A percentile compares a stretch with the other conserved stretches of the same genome.
Evolutionary conservation across 192 early-diverging fungal species (phyloP).

Genomic region (Tieghemiomyces parasiticus): DNA sequence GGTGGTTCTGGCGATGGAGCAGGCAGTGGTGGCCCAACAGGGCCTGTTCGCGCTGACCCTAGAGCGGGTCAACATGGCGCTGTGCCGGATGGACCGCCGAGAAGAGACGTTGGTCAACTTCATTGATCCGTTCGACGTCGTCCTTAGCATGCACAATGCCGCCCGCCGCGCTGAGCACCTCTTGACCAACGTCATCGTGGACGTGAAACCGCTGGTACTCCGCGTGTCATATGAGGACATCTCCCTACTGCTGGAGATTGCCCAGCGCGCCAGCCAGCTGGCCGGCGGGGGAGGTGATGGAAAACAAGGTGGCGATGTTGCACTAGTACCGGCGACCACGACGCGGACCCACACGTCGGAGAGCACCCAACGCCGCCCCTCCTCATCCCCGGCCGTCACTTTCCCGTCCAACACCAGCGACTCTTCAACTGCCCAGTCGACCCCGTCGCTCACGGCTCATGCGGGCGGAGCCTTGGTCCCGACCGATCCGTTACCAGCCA

Average conservation of each 20-base stretch:
- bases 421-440: not conserved
- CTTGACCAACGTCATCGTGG: conserved; percentile 47
- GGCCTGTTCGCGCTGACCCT: conserved; percentile 55
- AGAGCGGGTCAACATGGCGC: conserved; percentile 73
- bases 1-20: conserved; percentile 66
- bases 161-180: conserved; percentile 40
- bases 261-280: conserved; percentile 51
- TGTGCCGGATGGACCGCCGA: conserved; percentile 79
- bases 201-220: conserved; percentile 61
- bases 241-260: conserved; percentile 66
- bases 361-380: not conserved
- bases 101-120: conserved; percentile 66
- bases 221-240: conserved; percentile 80
- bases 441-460: not conserved
- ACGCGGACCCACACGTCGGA: not conserved
- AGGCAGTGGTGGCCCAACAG: conserved; percentile 68
- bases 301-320: no score
- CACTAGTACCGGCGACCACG: no score
- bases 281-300: no score
- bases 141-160: conserved; percentile 61
- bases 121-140: conserved; percentile 82
- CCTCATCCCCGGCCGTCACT: conserved; percentile 12
- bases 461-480: not conserved
- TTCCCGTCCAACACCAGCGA: not conserved
- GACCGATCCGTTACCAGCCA: not conserved